These are phyloP conservation scores for Neonectria magnoliae DNA, from an alignment of 2,329 filamentous ascomycete genomes.

Conservation along the genomic window DNA sequence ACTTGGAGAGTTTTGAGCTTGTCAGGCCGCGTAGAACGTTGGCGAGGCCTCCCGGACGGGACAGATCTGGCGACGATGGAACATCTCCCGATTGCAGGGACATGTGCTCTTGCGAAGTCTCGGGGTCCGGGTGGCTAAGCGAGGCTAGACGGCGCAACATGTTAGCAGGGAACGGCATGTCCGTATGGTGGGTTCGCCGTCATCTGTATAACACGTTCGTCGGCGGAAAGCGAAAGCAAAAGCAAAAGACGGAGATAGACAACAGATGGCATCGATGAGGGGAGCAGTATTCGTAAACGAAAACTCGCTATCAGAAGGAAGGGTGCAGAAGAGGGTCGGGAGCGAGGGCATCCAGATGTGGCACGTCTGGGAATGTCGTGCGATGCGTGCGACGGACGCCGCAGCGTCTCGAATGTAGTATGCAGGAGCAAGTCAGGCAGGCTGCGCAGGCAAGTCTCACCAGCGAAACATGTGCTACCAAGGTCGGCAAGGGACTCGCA, in stretches of 20 bases:
- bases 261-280: constrained; percentile 20
- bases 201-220: constrained; percentile 38
- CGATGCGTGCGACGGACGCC: constrained; percentile 34
- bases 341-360: constrained; percentile 21
- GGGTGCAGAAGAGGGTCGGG: constrained; percentile 15
- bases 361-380: constrained; percentile 25
- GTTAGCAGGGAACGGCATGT: constrained; percentile 41
- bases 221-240: constrained; percentile 29
- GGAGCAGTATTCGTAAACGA: constrained; percentile 2
- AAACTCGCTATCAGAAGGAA: constrained; percentile 17
- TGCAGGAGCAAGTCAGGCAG: constrained; percentile 33
- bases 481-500: constrained; percentile 32
- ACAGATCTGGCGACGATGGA: constrained; percentile 63
- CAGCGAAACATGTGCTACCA: constrained; percentile 44
- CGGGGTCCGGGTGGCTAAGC: constrained; percentile 37
- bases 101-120: constrained; percentile 61
- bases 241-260: constrained; percentile 20
- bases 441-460: constrained; percentile 42
- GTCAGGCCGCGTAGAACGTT: constrained; percentile 72
- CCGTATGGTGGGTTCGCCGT: constrained; percentile 34
- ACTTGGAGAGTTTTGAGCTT: constrained; percentile 63
- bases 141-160: constrained; percentile 44
- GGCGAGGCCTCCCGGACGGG: constrained; percentile 65
- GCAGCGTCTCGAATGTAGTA: constrained; percentile 33
- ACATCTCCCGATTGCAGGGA: constrained; percentile 69